Percentiles rank a stretch among this genome's conserved stretches.
These are phyloP conservation scores for Solanum piurae DNA, from an alignment of 257 asterid species.

Conservation along the genomic window DNA sequence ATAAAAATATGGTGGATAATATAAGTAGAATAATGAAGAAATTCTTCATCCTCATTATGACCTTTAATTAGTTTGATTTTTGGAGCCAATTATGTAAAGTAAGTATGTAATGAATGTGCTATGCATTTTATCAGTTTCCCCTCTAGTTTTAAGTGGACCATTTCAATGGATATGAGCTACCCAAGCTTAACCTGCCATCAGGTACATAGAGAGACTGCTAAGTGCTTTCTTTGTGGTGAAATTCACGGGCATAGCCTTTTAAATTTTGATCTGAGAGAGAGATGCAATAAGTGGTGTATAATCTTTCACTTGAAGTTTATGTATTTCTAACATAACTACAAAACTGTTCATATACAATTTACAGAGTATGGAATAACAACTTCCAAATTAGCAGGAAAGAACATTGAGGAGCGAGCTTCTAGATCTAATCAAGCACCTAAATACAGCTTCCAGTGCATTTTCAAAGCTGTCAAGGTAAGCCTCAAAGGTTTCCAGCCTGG, in stretches of 20 bases:
- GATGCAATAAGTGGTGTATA: background rate
- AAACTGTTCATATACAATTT: background rate
- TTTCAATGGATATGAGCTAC: background rate
- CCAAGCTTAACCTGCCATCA: background rate
- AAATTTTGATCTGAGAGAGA: background rate
- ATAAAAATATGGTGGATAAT: background rate
- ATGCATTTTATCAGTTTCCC: background rate
- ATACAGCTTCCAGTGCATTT: background rate
- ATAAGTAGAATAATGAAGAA: background rate
- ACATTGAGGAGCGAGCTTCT: background rate
- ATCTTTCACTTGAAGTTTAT: background rate
- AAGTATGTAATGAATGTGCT: background rate
- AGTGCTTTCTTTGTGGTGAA: background rate
- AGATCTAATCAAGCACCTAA: conserved; percentile 6
- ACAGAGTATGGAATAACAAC: background rate
- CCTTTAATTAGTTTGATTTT: background rate
- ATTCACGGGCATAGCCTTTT: background rate
- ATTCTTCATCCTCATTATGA: background rate
- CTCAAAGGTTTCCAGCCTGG: background rate
- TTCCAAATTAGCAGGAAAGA: background rate
- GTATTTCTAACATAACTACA: background rate
- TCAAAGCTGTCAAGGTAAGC: background rate
- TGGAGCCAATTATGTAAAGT: background rate
- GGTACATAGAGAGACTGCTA: background rate
- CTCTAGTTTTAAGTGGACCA: background rate